A percentile compares a stretch with the other conserved stretches of the same genome.
Evolutionary conservation across 352 stramenopile genomes (phyloP).

Genomic region (Globisporangium recalcitrans): DNA sequence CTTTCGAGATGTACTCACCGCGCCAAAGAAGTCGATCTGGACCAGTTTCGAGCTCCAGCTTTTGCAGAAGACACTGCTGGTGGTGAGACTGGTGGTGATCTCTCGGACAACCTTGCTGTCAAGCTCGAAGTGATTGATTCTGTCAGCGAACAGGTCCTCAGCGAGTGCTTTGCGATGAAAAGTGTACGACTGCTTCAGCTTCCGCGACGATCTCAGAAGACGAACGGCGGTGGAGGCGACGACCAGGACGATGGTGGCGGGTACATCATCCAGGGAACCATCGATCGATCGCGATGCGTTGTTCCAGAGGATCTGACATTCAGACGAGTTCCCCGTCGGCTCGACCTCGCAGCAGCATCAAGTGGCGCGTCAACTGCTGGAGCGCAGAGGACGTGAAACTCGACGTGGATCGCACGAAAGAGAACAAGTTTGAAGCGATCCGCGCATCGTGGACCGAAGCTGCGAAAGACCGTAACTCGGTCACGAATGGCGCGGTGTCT

Average conservation of each 20-base stretch:
- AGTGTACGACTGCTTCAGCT: conserved; percentile 48
- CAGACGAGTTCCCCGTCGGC: conserved; percentile 6
- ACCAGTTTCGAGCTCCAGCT: conserved; percentile 49
- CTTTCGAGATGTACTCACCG: conserved; percentile 56
- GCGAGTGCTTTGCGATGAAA: conserved; percentile 24
- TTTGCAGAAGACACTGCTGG: neutral
- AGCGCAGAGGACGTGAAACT: conserved; percentile 58
- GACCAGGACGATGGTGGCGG: conserved; percentile 13
- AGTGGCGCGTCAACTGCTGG: conserved; percentile 56
- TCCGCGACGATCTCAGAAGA: too few species aligned
- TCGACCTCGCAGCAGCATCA: conserved; percentile 3
- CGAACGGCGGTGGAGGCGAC: neutral
- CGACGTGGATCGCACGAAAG: conserved; percentile 48
- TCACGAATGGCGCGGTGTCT: conserved; percentile 45
- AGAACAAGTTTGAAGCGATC: conserved; percentile 48
- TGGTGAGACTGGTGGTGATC: neutral
- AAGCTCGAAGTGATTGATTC: conserved; percentile 60
- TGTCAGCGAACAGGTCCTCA: conserved; percentile 22
- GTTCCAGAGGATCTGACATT: conserved; percentile 25
- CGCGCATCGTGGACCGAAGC: conserved; percentile 44
- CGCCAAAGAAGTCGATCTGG: conserved; percentile 36
- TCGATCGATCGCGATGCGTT: conserved; percentile 47
- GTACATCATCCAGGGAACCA: conserved; percentile 63
- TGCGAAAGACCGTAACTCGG: conserved; percentile 37
- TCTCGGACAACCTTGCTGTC: conserved; percentile 31